These are phyloP conservation scores for Neofusicoccum umdonicola DNA, from an alignment of 2,329 filamentous ascomycete genomes.

Conservation along the genomic window DNA sequence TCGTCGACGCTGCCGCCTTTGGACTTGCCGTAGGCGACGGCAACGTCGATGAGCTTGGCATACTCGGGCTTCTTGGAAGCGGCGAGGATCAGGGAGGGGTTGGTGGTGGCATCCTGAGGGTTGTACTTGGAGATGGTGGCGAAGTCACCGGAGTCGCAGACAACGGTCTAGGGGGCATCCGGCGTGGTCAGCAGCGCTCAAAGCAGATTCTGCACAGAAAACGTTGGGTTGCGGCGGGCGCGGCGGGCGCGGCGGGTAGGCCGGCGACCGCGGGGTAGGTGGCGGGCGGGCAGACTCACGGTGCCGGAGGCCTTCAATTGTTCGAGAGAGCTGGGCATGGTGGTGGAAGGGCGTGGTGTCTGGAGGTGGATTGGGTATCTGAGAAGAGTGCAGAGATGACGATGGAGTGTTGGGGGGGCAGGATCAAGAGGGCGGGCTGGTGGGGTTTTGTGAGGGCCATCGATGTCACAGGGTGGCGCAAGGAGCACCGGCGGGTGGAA, in stretches of 20 bases:
- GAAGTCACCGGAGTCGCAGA: slow-evolving; percentile 87
- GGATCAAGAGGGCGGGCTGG: slow-evolving; percentile 15
- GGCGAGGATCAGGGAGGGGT: slow-evolving; percentile 96
- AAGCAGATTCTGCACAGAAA: slow-evolving; percentile 1
- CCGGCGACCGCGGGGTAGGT: slow-evolving; percentile 16
- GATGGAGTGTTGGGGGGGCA: slow-evolving; percentile 1
- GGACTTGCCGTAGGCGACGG: slow-evolving; percentile 81
- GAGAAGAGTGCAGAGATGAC: neutral
- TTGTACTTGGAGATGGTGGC: slow-evolving; percentile 98
- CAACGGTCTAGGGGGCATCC: slow-evolving; percentile 66
- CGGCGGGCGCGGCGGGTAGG: slow-evolving; percentile 18
- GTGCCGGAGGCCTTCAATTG: slow-evolving; percentile 97
- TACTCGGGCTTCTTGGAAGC: slow-evolving; percentile 98
- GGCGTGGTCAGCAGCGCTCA: slow-evolving; percentile 19
- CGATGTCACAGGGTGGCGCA: slow-evolving; percentile 16
- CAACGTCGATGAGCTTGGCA: slow-evolving; percentile 82
- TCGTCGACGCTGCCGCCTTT: slow-evolving; percentile 66
- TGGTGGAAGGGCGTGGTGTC: slow-evolving; percentile 20
- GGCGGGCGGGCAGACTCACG: slow-evolving; percentile 58
- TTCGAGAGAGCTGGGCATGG: slow-evolving; percentile 86
- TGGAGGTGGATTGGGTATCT: neutral
- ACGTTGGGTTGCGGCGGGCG: slow-evolving; percentile 5
- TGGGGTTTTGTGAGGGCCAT: slow-evolving; percentile 17
- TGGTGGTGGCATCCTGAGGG: slow-evolving; percentile 99
- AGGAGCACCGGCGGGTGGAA: slow-evolving; percentile 6